Conservation (phyloP, 768 basidiomycete genomes). For the Termitomyces heimii region DNA sequence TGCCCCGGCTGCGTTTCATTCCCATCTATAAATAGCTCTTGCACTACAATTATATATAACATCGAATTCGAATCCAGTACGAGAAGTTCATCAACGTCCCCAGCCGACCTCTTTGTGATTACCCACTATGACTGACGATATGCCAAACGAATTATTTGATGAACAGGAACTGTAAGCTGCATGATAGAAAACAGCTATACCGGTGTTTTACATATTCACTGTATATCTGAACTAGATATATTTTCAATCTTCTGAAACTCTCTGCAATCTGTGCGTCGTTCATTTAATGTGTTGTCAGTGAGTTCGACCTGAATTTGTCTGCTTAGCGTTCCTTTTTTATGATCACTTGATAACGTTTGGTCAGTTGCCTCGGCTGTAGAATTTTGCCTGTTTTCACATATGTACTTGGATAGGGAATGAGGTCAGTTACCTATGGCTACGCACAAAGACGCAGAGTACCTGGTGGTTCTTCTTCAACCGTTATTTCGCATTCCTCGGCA, state of each 20-base stretch:
- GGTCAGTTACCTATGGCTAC: conserved; percentile 38
- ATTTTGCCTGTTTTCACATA: not conserved
- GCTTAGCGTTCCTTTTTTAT: conserved; percentile 29
- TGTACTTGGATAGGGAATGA: conserved; percentile 25
- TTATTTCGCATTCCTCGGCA: conserved; percentile 39
- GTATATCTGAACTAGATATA: conserved; percentile 6
- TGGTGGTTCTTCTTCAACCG: conserved; percentile 45
- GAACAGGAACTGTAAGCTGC: conserved; percentile 5
- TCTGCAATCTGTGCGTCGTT: conserved; percentile 24
- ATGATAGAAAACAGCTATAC: not conserved
- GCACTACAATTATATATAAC: not conserved
- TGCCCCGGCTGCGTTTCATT: not conserved
- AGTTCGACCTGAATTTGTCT: not conserved
- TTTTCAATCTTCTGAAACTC: conserved; percentile 26
- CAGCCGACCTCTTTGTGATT: not conserved
- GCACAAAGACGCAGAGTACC: conserved; percentile 29
- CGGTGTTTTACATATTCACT: conserved; percentile 14
- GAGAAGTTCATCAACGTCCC: not conserved
- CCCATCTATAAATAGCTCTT: not conserved
- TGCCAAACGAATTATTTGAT: conserved; percentile 20
- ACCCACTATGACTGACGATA: not conserved
- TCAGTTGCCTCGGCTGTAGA: conserved; percentile 8
- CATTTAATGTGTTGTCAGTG: not conserved
- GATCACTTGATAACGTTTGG: conserved; percentile 33
- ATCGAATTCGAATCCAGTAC: not conserved